Evolutionary conservation across 1,284 basidiomycete species (phyloP).

Genomic region (Cutaneotrichosporon mucoides): DNA sequence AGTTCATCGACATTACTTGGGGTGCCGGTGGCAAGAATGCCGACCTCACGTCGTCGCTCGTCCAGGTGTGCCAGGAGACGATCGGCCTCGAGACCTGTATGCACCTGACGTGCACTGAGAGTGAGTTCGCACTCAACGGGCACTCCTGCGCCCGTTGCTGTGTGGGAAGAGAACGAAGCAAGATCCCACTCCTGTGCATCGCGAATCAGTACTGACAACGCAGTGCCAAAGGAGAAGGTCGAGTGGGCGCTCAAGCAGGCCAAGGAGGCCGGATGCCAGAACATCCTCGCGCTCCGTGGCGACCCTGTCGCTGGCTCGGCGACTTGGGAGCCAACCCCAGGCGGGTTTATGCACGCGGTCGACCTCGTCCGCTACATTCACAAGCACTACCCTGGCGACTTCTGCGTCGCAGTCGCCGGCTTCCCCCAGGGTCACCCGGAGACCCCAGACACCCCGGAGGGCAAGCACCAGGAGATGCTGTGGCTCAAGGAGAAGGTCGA

Average conservation of each 20-base stretch:
- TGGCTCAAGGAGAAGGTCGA: constrained; percentile 89
- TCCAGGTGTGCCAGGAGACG: constrained; percentile 86
- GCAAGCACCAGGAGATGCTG: constrained; percentile 63
- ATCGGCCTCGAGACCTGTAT: constrained; percentile 96
- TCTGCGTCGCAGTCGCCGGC: constrained; percentile 88
- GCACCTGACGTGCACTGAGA: constrained; percentile 98
- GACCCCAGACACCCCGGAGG: constrained; percentile 51
- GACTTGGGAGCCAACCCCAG: constrained; percentile 85
- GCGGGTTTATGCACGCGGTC: constrained; percentile 80
- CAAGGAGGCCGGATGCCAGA: constrained; percentile 84
- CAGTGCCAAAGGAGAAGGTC: constrained; percentile 84
- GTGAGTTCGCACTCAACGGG: constrained; percentile 27
- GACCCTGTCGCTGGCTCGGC: constrained; percentile 85
- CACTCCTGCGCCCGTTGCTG: too few relatives aligned
- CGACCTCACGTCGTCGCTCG: constrained; percentile 87
- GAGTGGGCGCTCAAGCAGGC: constrained; percentile 90
- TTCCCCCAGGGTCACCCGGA: constrained; percentile 76
- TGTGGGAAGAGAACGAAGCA: too few relatives aligned
- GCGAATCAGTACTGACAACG: too few relatives aligned
- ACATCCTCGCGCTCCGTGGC: constrained; percentile 90
- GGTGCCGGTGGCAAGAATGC: constrained; percentile 94
- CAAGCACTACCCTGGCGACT: constrained; percentile 75
- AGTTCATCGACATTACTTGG: constrained; percentile 99
- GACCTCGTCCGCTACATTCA: constrained; percentile 88
- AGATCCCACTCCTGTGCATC: too few relatives aligned